These are phyloP conservation scores for Tremellales sp. DNA, from an alignment of 1,284 basidiomycete species.

Conservation along the genomic window DNA sequence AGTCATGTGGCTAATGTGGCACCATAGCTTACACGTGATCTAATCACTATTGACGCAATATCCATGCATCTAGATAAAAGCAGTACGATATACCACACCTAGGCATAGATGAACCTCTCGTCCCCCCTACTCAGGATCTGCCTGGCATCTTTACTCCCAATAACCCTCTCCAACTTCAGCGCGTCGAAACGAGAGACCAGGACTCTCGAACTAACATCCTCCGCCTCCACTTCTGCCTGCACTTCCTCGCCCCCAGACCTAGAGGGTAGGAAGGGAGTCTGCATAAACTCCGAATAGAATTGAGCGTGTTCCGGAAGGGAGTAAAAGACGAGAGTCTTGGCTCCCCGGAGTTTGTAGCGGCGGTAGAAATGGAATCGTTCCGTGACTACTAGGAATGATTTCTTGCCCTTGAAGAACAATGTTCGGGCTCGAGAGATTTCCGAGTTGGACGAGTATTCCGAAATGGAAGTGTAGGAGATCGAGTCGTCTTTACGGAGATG, in stretches of 20 bases:
- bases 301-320: conserved; percentile 81
- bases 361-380: conserved; percentile 98
- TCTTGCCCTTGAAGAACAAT: conserved; percentile 85
- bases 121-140: conserved; percentile 47
- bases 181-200: conserved; percentile 85
- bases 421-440: conserved; percentile 91
- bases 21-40: too few species aligned
- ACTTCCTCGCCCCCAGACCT: conserved; percentile 46
- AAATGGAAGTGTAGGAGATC: conserved; percentile 75
- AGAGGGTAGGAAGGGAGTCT: conserved; percentile 67
- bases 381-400: conserved; percentile 80
- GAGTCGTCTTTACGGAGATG: conserved; percentile 69
- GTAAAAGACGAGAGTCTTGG: conserved; percentile 90
- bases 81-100: conserved; percentile 2
- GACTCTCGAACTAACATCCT: conserved; percentile 71
- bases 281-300: conserved; percentile 87
- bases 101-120: conserved; percentile 45
- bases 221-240: conserved; percentile 55
- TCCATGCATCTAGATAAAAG: neutral
- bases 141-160: conserved; percentile 50
- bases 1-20: too few species aligned
- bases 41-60: neutral
- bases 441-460: conserved; percentile 88
- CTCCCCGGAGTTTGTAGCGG: conserved; percentile 84
- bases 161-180: conserved; percentile 77